These are phyloP conservation scores for Dioscorea zingiberensis DNA, from an alignment of 106 monocot species.

Conservation along the genomic window DNA sequence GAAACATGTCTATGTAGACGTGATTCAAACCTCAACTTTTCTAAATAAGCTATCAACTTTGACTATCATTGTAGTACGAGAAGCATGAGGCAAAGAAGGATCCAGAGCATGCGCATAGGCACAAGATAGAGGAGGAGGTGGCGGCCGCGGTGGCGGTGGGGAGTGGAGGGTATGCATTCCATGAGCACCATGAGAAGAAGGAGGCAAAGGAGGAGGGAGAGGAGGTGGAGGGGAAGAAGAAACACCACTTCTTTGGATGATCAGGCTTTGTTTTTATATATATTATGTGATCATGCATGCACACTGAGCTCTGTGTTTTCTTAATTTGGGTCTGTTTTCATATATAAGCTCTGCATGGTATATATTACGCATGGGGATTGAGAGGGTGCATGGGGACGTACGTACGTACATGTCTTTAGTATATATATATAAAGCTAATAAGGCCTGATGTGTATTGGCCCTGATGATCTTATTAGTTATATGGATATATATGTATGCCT, in stretches of 20 bases:
- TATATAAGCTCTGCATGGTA: no score
- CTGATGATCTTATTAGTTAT: no score
- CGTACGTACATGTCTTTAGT: no score
- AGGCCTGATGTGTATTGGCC: no score
- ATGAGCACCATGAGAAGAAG: slow-evolving; percentile 71
- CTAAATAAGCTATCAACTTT: background rate
- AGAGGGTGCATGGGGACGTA: no score
- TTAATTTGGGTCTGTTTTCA: background rate
- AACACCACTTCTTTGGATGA: slow-evolving; percentile 17
- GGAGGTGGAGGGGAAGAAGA: slow-evolving; percentile 16
- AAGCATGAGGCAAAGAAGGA: slow-evolving; percentile 70
- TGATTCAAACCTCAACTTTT: background rate
- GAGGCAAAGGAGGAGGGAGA: slow-evolving; percentile 40
- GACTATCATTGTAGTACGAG: slow-evolving; percentile 40
- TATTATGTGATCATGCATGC: background rate
- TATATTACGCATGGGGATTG: background rate
- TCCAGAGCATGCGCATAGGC: slow-evolving; percentile 63
- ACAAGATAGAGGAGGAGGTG: slow-evolving; percentile 73
- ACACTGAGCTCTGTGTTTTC: background rate
- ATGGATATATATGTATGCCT: no score
- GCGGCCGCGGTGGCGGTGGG: slow-evolving; percentile 37
- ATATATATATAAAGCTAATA: no score
- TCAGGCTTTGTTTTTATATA: background rate
- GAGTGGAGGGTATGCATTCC: slow-evolving; percentile 55
- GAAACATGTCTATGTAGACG: no score